Conservation (phyloP, 2,329 filamentous ascomycete species). For the Cladosporium austrohemisphaericum region DNA sequence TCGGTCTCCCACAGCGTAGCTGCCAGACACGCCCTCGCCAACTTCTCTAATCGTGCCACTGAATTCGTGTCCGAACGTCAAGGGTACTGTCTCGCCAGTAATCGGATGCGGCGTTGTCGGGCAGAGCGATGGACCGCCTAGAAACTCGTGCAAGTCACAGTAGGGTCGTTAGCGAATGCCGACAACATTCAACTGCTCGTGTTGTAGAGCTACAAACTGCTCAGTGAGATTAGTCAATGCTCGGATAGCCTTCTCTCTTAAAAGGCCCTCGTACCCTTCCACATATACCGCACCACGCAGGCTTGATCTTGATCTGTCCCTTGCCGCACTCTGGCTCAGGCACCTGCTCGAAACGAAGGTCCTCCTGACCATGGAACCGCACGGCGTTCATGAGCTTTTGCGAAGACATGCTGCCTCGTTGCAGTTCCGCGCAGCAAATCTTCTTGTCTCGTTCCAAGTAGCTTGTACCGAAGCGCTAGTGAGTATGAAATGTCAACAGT, state of each 20-base stretch:
- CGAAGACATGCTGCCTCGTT: constrained; percentile 3
- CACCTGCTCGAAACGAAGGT: constrained; percentile 34
- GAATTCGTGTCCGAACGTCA: constrained; percentile 55
- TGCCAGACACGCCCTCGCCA: constrained; percentile 46
- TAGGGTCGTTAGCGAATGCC: constrained; percentile 1
- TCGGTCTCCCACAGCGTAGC: constrained; percentile 45
- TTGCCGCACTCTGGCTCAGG: constrained; percentile 31
- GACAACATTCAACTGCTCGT: too few relatives aligned
- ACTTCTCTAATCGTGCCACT: constrained; percentile 51
- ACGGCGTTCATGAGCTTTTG: constrained; percentile 33
- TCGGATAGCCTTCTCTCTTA: not conserved
- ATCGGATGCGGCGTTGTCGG: constrained; percentile 53
- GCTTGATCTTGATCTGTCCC: constrained; percentile 36
- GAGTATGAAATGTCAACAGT: too few relatives aligned
- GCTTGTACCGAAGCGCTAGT: too few relatives aligned
- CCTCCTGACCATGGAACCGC: constrained; percentile 37
- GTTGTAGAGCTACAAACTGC: not conserved
- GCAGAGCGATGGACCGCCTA: constrained; percentile 38
- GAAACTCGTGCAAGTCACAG: constrained; percentile 34
- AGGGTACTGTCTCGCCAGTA: constrained; percentile 49
- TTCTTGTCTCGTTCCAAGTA: too few relatives aligned
- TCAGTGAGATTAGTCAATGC: not conserved
- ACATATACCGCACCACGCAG: constrained; percentile 36
- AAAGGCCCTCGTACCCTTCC: constrained; percentile 18
- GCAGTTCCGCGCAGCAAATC: too few relatives aligned